phyloP scores from a whole-genome alignment of 1,284 basidiomycete species.

The Sanghuangporus sanghuang region DNA sequence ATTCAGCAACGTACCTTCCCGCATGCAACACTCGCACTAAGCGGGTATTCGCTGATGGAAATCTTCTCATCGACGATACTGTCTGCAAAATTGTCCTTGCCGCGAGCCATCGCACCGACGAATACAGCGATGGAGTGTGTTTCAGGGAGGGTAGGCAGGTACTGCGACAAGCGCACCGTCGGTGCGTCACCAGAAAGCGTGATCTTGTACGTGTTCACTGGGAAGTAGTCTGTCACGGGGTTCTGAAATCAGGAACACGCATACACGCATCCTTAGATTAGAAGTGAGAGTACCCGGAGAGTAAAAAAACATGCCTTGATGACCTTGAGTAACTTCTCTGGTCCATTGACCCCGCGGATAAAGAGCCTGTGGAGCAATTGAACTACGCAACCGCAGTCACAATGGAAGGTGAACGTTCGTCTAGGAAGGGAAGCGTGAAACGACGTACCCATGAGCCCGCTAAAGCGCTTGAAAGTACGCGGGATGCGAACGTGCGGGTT shows the following conservation, averaged over 20 bases:
- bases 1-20: slow-evolving; percentile 67
- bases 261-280: not conserved
- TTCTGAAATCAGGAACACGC: slow-evolving; percentile 49
- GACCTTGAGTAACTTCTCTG: slow-evolving; percentile 95
- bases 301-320: slow-evolving; percentile 59
- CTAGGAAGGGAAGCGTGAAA: not conserved
- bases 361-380: slow-evolving; percentile 96
- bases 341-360: slow-evolving; percentile 93
- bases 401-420: not conserved
- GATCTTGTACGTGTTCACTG: slow-evolving; percentile 93
- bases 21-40: slow-evolving; percentile 95
- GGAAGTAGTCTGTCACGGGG: slow-evolving; percentile 93
- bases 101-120: slow-evolving; percentile 96
- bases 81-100: slow-evolving; percentile 96
- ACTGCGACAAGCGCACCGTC: slow-evolving; percentile 77
- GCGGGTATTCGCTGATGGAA: slow-evolving; percentile 89
- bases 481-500: slow-evolving; percentile 98
- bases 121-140: slow-evolving; percentile 93
- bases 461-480: slow-evolving; percentile 97
- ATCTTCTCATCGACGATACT: slow-evolving; percentile 97
- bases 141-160: slow-evolving; percentile 77
- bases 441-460: slow-evolving; percentile 90
- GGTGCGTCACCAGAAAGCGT: slow-evolving; percentile 92
- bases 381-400: slow-evolving; percentile 44
- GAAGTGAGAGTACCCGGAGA: slow-evolving; percentile 12